A percentile compares a stretch with the other conserved stretches of the same genome.
Conservation (phyloP, 495 filamentous ascomycete genomes). For the Umbilicaria muhlenbergii region DNA sequence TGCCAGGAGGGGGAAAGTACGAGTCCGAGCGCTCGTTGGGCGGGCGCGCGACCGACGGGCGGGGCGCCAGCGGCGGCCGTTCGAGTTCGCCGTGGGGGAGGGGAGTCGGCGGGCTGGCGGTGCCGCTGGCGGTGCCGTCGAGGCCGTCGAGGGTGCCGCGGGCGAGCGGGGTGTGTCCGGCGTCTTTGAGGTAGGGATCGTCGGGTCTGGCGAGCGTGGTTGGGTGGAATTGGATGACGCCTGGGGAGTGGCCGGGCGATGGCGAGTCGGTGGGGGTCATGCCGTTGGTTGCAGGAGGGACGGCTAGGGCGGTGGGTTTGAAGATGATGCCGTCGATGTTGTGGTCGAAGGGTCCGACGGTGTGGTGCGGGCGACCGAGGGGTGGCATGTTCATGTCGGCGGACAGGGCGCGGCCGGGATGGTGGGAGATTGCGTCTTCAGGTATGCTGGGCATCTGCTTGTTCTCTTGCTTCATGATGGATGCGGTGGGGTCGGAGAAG, state of each 20-base stretch:
- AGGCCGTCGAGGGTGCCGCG: slow-evolving; percentile 1
- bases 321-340: slow-evolving; percentile 13
- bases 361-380: not conserved
- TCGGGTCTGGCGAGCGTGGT: not conserved
- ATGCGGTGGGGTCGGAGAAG: slow-evolving; percentile 5
- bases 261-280: slow-evolving; percentile 5
- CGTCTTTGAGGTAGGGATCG: slow-evolving; percentile 6
- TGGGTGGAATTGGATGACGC: not conserved
- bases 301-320: slow-evolving; percentile 1
- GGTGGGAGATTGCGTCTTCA: slow-evolving; percentile 2
- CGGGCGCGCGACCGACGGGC: not conserved
- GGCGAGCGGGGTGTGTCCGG: slow-evolving; percentile 12
- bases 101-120: not conserved
- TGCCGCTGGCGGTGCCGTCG: slow-evolving; percentile 4
- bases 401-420: not conserved
- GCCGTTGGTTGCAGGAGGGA: not conserved
- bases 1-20: slow-evolving; percentile 6
- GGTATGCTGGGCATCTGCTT: slow-evolving; percentile 7
- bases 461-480: not conserved
- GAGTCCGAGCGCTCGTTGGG: slow-evolving; percentile 13
- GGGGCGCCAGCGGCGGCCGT: slow-evolving; percentile 4
- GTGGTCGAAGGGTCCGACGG: not conserved
- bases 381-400: not conserved
- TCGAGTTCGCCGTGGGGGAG: slow-evolving; percentile 1
- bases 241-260: not conserved